phyloP scores from a whole-genome alignment of 2,329 filamentous ascomycete species.

The Pseudocercospora crystallina region DNA sequence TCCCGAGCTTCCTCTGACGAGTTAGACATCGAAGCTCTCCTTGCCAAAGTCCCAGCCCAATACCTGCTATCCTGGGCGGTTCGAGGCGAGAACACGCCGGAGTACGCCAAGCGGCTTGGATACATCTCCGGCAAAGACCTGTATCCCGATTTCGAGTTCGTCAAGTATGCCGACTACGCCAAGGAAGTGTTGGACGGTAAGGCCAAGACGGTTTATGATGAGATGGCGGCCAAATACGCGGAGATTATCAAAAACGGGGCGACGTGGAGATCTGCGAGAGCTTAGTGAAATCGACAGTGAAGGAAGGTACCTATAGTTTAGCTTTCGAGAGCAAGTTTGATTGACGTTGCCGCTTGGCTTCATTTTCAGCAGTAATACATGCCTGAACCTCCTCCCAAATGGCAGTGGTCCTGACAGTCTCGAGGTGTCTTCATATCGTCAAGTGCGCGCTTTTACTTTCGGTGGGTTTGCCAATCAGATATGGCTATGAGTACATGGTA shows the following conservation, averaged over 20 bases:
- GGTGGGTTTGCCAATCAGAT: neutral
- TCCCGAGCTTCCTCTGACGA: constrained; percentile 26
- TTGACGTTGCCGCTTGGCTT: neutral
- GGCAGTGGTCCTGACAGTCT: neutral
- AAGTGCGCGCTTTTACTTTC: no score
- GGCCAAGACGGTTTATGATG: constrained; percentile 23
- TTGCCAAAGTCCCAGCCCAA: constrained; percentile 37
- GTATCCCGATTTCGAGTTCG: constrained; percentile 53
- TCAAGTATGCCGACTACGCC: constrained; percentile 42
- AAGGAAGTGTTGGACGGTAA: constrained; percentile 44
- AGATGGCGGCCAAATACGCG: constrained; percentile 44
- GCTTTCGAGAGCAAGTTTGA: neutral
- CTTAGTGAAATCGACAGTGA: no score
- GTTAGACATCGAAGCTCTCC: neutral
- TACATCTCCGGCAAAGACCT: constrained; percentile 53
- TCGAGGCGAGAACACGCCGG: constrained; percentile 55
- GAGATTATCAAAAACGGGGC: constrained; percentile 36
- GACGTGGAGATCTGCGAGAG: no score
- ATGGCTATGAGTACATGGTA: constrained; percentile 10
- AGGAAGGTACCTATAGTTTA: no score
- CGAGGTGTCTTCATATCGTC: neutral
- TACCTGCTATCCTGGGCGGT: constrained; percentile 50
- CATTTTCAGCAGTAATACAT: constrained; percentile 10
- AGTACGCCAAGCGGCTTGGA: constrained; percentile 53
- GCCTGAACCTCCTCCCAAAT: constrained; percentile 1